phyloP scores from a whole-genome alignment of 2,329 filamentous ascomycete species.

The Trichoderma atrobrunneum region DNA sequence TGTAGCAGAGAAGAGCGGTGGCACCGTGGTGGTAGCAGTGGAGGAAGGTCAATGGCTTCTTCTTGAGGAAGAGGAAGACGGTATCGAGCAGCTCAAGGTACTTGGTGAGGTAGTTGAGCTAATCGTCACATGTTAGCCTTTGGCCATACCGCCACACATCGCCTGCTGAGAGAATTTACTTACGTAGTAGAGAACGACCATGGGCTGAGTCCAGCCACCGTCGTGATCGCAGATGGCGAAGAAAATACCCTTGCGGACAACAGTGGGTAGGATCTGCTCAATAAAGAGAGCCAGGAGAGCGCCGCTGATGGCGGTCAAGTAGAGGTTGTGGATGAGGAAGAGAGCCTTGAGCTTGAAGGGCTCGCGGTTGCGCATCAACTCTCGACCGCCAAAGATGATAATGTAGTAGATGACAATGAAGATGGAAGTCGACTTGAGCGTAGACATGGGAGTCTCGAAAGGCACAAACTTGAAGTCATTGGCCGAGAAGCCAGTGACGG shows the following conservation, averaged over 20 bases:
- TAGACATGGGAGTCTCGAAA: conserved; percentile 85
- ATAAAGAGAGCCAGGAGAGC: conserved; percentile 79
- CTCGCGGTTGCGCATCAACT: conserved; percentile 83
- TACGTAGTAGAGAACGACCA: conserved; percentile 97
- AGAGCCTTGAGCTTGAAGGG: conserved; percentile 82
- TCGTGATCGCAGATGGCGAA: conserved; percentile 75
- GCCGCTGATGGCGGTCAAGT: conserved; percentile 82
- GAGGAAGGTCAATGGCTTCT: conserved; percentile 98
- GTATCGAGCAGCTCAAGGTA: conserved; percentile 95
- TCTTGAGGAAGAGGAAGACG: conserved; percentile 96
- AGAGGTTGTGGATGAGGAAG: conserved; percentile 96
- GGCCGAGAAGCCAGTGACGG: conserved; percentile 74
- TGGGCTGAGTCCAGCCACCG: conserved; percentile 89
- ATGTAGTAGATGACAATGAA: conserved; percentile 88
- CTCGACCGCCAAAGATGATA: conserved; percentile 88
- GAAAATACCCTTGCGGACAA: conserved; percentile 80
- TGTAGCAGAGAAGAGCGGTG: conserved; percentile 96
- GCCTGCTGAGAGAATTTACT: conserved; percentile 34
- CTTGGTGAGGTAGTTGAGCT: conserved; percentile 98
- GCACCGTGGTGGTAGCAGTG: conserved; percentile 99
- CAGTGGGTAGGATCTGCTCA: conserved; percentile 84
- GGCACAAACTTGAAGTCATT: conserved; percentile 82
- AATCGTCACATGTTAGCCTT: conserved; percentile 37
- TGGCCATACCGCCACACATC: background rate
- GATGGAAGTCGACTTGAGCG: conserved; percentile 74